Base-by-base conservation (phyloP, 371 early-diverging fungal genomes). In the Mucor mucedo region DNA sequence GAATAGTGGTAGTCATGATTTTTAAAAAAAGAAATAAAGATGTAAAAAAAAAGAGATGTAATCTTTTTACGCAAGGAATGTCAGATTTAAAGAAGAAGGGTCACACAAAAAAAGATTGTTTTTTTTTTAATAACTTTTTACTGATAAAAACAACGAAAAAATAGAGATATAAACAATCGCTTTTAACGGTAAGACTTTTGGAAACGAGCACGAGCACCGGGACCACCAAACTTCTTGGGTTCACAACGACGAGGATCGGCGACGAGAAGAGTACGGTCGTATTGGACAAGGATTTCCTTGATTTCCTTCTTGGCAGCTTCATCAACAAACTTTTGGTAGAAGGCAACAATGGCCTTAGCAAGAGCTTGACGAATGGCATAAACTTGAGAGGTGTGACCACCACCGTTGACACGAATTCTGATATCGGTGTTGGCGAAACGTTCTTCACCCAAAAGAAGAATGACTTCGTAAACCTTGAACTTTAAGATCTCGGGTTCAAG, bases 191-290 rank as follows among this genome's bases (percentile, higher is more conserved):
- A 94, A 69, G 93, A 93, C 93, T 98, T 97, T 85, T 97, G 98
- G 95, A 87, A 97, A 82, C 98, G 94, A 73, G 99, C 97, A 87
- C 99, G 96, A 78, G 99, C 99, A 91, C 99, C 99, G 59, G 92
- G 92, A 90, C 99, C 99, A 80, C 98, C 99, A 80, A 98, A 99
- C 91, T 99, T 99, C 99, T 99, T 99, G 88, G 99, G 98, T 84
- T 99, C 99, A 87, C 95, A 95, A 84, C 99, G 98, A 87, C 99
- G 97, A 71, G 99, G 97, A 85, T 99, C 99, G 65, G 99, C 96
- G 66, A 99, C 99, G 52, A 99, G 90, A 60, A 98, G 94, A 77
- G 95, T 93, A 87, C 99, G 97, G 88, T 99, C 99, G 87, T 96
- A 99, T 76, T 89, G 86, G 68, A 96, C 87, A 58, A 99, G 89